A percentile compares a stretch with the other conserved stretches of the same genome.
Conservation (phyloP, 2,329 filamentous ascomycete species). For the Sporothrix euskadiensis region DNA sequence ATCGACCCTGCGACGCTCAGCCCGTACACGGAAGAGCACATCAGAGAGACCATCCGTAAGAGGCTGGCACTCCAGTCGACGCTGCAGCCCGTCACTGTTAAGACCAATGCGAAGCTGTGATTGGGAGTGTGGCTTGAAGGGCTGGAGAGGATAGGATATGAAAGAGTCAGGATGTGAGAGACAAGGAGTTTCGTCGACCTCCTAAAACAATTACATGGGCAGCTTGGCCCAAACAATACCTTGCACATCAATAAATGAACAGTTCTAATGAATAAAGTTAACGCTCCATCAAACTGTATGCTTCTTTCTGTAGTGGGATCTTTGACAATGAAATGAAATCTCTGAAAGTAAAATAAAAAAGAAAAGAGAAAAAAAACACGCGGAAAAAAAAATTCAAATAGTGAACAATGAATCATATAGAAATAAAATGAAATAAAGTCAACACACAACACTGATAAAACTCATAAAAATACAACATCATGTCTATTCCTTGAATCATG, state of each 20-base stretch:
- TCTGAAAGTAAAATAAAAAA: neutral
- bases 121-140: too few relatives aligned
- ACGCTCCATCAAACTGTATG: too few relatives aligned
- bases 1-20: slow-evolving; percentile 48
- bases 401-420: neutral
- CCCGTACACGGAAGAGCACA: slow-evolving; percentile 47
- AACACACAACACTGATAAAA: neutral
- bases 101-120: slow-evolving; percentile 10
- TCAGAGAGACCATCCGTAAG: slow-evolving; percentile 43
- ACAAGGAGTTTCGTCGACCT: neutral
- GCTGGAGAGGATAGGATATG: neutral
- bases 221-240: neutral
- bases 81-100: slow-evolving; percentile 32
- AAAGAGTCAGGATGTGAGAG: neutral
- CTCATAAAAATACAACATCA: neutral
- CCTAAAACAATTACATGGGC: neutral
- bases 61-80: neutral
- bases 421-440: neutral
- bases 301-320: neutral
- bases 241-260: neutral
- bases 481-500: neutral
- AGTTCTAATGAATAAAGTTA: neutral
- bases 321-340: too few relatives aligned
- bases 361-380: neutral
- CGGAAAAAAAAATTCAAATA: neutral